These are phyloP conservation scores for Globisporangium radiosum DNA, from an alignment of 352 stramenopile species.

Conservation along the genomic window DNA sequence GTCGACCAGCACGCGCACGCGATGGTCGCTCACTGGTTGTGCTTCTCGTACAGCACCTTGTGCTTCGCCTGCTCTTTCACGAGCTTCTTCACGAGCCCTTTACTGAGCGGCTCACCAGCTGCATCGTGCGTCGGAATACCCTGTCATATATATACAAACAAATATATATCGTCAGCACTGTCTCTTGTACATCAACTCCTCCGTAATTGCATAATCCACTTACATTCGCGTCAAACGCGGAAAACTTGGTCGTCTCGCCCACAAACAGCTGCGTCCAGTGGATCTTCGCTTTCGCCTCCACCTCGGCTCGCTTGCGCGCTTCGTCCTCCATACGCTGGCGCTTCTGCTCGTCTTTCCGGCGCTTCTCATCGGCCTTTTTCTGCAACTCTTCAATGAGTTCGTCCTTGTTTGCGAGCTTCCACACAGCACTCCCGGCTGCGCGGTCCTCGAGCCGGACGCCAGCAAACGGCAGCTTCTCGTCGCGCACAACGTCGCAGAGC, in stretches of 20 bases:
- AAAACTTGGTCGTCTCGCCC: constrained; percentile 82
- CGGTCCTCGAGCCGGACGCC: constrained; percentile 88
- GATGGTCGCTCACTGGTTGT: constrained; percentile 22
- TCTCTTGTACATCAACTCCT: neutral
- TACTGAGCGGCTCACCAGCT: constrained; percentile 91
- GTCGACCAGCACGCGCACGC: neutral
- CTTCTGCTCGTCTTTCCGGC: constrained; percentile 79
- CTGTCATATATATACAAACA: constrained; percentile 18
- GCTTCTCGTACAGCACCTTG: constrained; percentile 86
- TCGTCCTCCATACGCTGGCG: constrained; percentile 64
- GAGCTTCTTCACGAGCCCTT: constrained; percentile 96
- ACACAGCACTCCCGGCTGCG: constrained; percentile 57
- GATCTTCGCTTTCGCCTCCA: constrained; percentile 88
- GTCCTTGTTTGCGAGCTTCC: constrained; percentile 90
- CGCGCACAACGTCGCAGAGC: constrained; percentile 84
- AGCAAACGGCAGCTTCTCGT: constrained; percentile 83
- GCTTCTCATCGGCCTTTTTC: constrained; percentile 73
- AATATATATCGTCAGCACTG: neutral
- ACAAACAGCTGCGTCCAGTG: constrained; percentile 91
- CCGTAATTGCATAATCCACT: constrained; percentile 1
- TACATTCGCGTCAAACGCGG: constrained; percentile 87
- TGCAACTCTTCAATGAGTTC: constrained; percentile 75
- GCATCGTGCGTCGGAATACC: constrained; percentile 94
- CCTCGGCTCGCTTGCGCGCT: constrained; percentile 68
- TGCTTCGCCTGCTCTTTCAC: constrained; percentile 96